A percentile compares a stretch with the other conserved stretches of the same genome.
phyloP scores from a whole-genome alignment of 192 early-diverging fungal genomes.

The Coemansia sp. region DNA sequence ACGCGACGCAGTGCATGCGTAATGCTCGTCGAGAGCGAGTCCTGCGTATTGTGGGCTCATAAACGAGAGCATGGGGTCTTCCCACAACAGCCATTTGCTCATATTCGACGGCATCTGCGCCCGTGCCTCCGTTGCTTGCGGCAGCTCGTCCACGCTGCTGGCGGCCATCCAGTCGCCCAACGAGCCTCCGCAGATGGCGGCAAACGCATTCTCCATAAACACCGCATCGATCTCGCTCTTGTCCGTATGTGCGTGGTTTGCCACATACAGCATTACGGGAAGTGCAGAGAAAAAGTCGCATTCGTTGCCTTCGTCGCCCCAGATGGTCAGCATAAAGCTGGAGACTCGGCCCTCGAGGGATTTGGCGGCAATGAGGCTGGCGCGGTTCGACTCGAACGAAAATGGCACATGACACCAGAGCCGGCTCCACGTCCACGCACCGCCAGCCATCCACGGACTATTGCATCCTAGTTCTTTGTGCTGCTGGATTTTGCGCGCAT shows the following conservation, averaged over 20 bases:
- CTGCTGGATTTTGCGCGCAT: constrained; percentile 75
- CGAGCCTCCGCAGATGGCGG: constrained; percentile 76
- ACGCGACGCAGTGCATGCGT: constrained; percentile 55
- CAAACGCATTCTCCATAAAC: constrained; percentile 63
- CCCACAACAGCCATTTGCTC: constrained; percentile 86
- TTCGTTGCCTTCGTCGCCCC: constrained; percentile 93
- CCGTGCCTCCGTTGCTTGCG: constrained; percentile 40
- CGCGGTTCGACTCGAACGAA: constrained; percentile 72
- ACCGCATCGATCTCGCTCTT: constrained; percentile 60
- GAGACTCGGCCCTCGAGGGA: constrained; percentile 55
- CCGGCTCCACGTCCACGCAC: constrained; percentile 82
- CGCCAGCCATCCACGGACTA: constrained; percentile 80
- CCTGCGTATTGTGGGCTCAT: constrained; percentile 75
- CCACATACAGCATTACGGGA: constrained; percentile 68
- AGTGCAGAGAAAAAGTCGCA: constrained; percentile 81
- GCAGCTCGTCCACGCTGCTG: constrained; percentile 57
- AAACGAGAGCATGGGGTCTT: constrained; percentile 75
- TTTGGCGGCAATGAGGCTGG: constrained; percentile 71
- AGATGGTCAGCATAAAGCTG: constrained; percentile 81
- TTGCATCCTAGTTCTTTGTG: constrained; percentile 78
- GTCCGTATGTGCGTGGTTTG: constrained; percentile 70
- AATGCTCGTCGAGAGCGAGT: constrained; percentile 69
- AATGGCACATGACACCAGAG: constrained; percentile 82
- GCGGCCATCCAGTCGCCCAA: constrained; percentile 76
- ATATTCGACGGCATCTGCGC: constrained; percentile 67